These are phyloP conservation scores for Apiospora koreana DNA, from an alignment of 2,329 filamentous ascomycete species.

Conservation along the genomic window DNA sequence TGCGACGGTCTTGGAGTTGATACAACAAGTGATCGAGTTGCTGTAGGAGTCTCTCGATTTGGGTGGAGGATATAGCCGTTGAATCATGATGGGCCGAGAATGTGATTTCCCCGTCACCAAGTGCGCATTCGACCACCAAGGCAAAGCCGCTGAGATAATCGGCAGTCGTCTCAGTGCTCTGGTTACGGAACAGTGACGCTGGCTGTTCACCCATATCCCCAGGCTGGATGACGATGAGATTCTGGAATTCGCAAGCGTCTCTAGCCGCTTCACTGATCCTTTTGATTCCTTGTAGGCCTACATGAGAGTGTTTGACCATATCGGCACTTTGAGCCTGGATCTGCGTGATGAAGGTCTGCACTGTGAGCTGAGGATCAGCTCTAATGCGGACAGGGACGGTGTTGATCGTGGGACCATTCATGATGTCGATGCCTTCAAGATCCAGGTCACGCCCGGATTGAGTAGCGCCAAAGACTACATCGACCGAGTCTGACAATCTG, in stretches of 20 bases:
- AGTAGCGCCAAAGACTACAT: conserved; percentile 38
- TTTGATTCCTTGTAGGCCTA: conserved; percentile 6
- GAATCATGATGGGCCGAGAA: conserved; percentile 10
- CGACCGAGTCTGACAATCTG: conserved; percentile 13
- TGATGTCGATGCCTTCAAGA: conserved; percentile 16
- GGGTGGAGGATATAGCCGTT: neutral
- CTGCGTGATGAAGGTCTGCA: conserved; percentile 41
- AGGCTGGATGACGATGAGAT: conserved; percentile 9
- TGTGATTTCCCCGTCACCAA: neutral
- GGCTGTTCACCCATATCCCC: conserved; percentile 13
- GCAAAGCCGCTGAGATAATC: neutral
- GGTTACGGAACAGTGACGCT: neutral
- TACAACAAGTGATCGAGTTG: neutral
- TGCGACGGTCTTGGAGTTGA: neutral
- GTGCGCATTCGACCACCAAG: neutral
- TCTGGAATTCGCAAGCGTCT: conserved; percentile 7
- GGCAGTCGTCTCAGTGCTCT: neutral
- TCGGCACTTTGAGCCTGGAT: conserved; percentile 15
- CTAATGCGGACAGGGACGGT: conserved; percentile 40
- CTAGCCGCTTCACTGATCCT: neutral
- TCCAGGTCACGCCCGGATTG: conserved; percentile 35
- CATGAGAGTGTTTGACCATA: neutral
- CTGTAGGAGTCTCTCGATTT: neutral
- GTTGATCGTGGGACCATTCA: conserved; percentile 33
- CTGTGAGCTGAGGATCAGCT: conserved; percentile 25